phyloP scores from a whole-genome alignment of 1,139 yeast species.

The Citeromyces siamensis region DNA sequence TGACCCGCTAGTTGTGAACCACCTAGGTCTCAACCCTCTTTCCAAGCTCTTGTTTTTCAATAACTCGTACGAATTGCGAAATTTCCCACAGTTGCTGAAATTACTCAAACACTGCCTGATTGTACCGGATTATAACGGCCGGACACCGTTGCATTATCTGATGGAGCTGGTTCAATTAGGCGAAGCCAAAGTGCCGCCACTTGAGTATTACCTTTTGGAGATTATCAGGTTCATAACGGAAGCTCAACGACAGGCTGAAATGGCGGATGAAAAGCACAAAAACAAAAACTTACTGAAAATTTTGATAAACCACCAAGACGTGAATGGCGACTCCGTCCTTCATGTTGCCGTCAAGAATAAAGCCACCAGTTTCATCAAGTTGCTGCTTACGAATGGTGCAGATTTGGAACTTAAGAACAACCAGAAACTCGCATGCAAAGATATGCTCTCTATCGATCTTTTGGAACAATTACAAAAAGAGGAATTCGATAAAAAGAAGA shows the following conservation, averaged over 20 bases:
- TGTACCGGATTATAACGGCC: conserved; percentile 59
- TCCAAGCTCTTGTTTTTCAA: conserved; percentile 79
- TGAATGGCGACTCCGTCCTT: conserved; percentile 55
- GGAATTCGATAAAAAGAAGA: conserved; percentile 2
- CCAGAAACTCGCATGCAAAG: conserved; percentile 27
- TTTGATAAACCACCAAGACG: conserved; percentile 58
- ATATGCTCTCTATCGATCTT: conserved; percentile 13
- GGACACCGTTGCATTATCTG: conserved; percentile 64
- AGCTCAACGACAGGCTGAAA: conserved; percentile 19
- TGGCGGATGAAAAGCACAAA: conserved; percentile 7
- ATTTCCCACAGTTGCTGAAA: conserved; percentile 61
- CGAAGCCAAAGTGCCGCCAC: conserved; percentile 23
- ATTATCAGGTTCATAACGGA: conserved; percentile 20
- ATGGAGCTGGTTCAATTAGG: conserved; percentile 48
- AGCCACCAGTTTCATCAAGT: conserved; percentile 22
- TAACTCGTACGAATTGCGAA: conserved; percentile 71
- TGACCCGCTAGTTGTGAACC: conserved; percentile 61
- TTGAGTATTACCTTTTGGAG: conserved; percentile 25
- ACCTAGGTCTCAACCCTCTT: conserved; percentile 72
- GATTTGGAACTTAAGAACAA: conserved; percentile 29
- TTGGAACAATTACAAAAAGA: conserved; percentile 14
- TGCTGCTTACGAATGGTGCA: conserved; percentile 32
- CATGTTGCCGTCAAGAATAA: conserved; percentile 45
- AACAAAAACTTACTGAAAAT: conserved; percentile 37
- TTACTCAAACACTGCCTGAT: conserved; percentile 58